Percentiles rank a stretch among this genome's conserved stretches.
Conservation (phyloP, 805 yeast genomes). For the Ogataea ramenticola region DNA sequence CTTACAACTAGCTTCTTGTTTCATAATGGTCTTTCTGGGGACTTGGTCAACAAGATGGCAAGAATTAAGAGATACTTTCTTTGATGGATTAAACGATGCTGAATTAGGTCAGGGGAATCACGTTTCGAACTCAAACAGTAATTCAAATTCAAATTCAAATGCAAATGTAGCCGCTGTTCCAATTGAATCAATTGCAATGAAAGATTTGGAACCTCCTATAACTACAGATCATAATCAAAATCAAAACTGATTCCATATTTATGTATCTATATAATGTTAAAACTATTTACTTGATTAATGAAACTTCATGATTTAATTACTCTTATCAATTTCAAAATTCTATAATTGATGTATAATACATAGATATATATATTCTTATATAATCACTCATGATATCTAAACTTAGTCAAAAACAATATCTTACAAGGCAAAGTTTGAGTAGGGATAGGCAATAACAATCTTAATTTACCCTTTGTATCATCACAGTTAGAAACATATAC, state of each 20-base stretch:
- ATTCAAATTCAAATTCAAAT: too few species aligned
- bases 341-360: too few species aligned
- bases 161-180: background rate
- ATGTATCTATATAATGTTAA: too few species aligned
- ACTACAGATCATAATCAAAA: background rate
- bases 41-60: slow-evolving; percentile 91
- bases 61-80: slow-evolving; percentile 82
- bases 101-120: slow-evolving; percentile 32
- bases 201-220: background rate
- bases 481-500: slow-evolving; percentile 56
- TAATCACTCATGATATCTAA: slow-evolving; percentile 70
- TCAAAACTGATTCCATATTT: background rate
- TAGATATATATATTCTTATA: background rate
- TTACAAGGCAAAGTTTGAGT: slow-evolving; percentile 69
- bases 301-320: too few species aligned
- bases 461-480: slow-evolving; percentile 61
- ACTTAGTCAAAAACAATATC: slow-evolving; percentile 66
- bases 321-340: too few species aligned
- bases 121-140: too few species aligned
- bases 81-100: slow-evolving; percentile 70
- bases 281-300: too few species aligned
- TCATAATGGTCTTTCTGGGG: slow-evolving; percentile 69
- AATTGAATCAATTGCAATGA: slow-evolving; percentile 1
- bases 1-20: slow-evolving; percentile 61
- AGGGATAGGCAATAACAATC: slow-evolving; percentile 80